A percentile compares a stretch with the other conserved stretches of the same genome.
These are phyloP conservation scores for Colletotrichum lini DNA, from an alignment of 2,329 filamentous ascomycete species.

Conservation along the genomic window DNA sequence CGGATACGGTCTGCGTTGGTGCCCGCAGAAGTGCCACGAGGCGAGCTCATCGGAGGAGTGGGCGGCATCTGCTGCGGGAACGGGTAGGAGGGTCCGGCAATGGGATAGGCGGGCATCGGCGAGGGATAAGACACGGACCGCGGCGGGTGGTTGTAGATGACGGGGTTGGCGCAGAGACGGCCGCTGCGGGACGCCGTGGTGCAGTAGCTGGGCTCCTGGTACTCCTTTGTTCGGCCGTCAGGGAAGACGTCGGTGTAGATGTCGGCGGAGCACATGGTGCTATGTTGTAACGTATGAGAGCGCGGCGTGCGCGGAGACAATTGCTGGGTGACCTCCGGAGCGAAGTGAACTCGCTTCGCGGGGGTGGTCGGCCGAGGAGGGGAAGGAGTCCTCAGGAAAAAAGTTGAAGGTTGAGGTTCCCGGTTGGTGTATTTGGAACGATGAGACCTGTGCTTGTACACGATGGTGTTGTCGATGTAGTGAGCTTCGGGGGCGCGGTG, in stretches of 20 bases:
- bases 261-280: slow-evolving; percentile 67
- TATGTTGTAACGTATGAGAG: slow-evolving; percentile 40
- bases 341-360: slow-evolving; percentile 30
- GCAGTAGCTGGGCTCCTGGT: slow-evolving; percentile 56
- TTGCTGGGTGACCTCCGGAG: slow-evolving; percentile 30
- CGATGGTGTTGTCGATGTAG: slow-evolving; percentile 35
- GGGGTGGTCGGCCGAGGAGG: not conserved
- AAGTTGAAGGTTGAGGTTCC: not conserved
- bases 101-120: slow-evolving; percentile 39
- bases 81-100: slow-evolving; percentile 49
- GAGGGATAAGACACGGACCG: slow-evolving; percentile 52
- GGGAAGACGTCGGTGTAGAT: slow-evolving; percentile 63
- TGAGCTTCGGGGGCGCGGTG: slow-evolving; percentile 29
- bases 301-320: slow-evolving; percentile 31
- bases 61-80: slow-evolving; percentile 55
- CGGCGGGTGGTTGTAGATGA: slow-evolving; percentile 58
- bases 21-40: slow-evolving; percentile 52
- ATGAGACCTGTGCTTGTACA: slow-evolving; percentile 31
- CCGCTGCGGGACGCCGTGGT: slow-evolving; percentile 55
- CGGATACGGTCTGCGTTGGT: slow-evolving; percentile 56
- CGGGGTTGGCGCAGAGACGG: slow-evolving; percentile 58
- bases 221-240: slow-evolving; percentile 56
- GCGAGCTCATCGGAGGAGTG: slow-evolving; percentile 52
- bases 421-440: slow-evolving; percentile 15
- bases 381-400: not conserved